phyloP scores from a whole-genome alignment of 768 basidiomycete species.

The Collybia sp. region DNA sequence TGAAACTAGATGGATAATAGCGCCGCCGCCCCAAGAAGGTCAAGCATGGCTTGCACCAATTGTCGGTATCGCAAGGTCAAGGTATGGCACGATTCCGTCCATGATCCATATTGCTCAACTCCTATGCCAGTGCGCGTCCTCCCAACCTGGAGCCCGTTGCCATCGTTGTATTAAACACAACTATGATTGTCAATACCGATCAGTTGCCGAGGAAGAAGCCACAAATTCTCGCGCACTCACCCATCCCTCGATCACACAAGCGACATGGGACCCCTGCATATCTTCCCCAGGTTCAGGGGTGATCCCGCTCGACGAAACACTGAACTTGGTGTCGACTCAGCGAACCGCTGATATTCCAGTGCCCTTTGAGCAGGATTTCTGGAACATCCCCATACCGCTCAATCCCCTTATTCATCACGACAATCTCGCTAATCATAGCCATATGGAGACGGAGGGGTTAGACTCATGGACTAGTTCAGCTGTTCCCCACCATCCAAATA shows the following conservation, averaged over 20 bases:
- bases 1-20: too few species aligned
- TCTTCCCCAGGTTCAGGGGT: too few species aligned
- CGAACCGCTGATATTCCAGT: too few species aligned
- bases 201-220: conserved; percentile 1
- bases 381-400: too few species aligned
- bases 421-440: too few species aligned
- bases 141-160: conserved; percentile 1
- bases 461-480: too few species aligned
- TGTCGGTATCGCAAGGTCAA: conserved; percentile 56
- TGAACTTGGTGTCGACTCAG: too few species aligned
- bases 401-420: too few species aligned
- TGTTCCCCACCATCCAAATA: too few species aligned
- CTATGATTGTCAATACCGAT: conserved; percentile 3
- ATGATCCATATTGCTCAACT: conserved; percentile 1
- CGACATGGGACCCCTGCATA: not conserved
- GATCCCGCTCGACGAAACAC: too few species aligned
- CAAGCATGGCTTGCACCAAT: conserved; percentile 47
- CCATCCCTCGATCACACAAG: not conserved
- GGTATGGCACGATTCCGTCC: conserved; percentile 24
- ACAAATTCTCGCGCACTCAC: not conserved
- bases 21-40: conserved; percentile 22
- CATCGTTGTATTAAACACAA: conserved; percentile 4
- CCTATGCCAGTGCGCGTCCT: not conserved
- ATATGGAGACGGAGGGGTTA: too few species aligned
- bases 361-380: too few species aligned